These are phyloP conservation scores for Linnemannia zychae DNA, from an alignment of 192 early-diverging fungal species.

Conservation along the genomic window DNA sequence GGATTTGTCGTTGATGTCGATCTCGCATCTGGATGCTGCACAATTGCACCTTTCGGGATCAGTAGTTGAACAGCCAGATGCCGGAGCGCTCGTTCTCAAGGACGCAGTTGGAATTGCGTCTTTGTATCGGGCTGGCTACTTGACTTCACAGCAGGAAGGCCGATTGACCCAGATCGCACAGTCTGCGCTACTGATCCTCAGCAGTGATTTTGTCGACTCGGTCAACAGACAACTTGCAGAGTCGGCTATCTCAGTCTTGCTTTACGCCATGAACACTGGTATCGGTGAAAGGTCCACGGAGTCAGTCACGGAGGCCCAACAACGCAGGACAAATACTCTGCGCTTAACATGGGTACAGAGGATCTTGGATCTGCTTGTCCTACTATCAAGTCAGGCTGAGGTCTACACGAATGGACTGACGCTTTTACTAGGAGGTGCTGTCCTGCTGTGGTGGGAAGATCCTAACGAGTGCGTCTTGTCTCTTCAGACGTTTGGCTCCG, in stretches of 20 bases:
- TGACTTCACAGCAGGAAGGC: conserved; percentile 44
- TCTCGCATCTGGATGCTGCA: conserved; percentile 46
- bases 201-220: neutral
- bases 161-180: conserved; percentile 24
- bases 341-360: conserved; percentile 60
- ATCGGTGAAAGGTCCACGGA: neutral
- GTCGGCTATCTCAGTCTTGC: conserved; percentile 46
- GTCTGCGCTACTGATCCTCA: conserved; percentile 26
- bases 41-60: conserved; percentile 7
- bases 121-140: conserved; percentile 42
- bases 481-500: neutral
- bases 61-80: neutral
- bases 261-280: conserved; percentile 40
- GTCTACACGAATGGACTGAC: conserved; percentile 33
- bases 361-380: conserved; percentile 65
- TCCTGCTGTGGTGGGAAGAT: conserved; percentile 51
- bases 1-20: conserved; percentile 45
- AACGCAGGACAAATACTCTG: conserved; percentile 20
- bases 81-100: conserved; percentile 29
- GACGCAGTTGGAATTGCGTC: conserved; percentile 37
- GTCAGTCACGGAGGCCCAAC: neutral
- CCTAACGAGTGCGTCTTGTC: neutral
- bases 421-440: conserved; percentile 42
- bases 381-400: conserved; percentile 30
- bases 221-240: conserved; percentile 13